Evolutionary conservation across 2,329 filamentous ascomycete genomes (phyloP).

Genomic region (Blastomyces percursus): DNA sequence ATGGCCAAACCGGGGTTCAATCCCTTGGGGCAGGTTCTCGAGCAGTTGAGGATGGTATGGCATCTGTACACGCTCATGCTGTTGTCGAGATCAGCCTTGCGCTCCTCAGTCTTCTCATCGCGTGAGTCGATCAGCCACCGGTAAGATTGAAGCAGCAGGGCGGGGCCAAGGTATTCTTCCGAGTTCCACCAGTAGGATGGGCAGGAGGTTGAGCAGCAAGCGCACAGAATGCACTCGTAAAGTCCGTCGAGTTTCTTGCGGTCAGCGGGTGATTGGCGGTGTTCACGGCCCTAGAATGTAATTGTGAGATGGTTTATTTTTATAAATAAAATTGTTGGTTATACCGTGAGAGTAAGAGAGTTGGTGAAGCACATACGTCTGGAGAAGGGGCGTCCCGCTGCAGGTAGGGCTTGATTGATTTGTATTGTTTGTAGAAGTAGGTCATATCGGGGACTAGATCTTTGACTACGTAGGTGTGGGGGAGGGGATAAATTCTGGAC

Average conservation of each 20-base stretch:
- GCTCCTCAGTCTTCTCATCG: slow-evolving; percentile 78
- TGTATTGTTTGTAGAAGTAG: slow-evolving; percentile 99
- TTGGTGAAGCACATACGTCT: slow-evolving; percentile 53
- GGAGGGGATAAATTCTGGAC: slow-evolving; percentile 91
- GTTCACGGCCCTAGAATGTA: slow-evolving; percentile 64
- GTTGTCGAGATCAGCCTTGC: slow-evolving; percentile 89
- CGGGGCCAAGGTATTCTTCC: slow-evolving; percentile 95
- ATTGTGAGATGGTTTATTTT: neutral
- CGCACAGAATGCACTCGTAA: slow-evolving; percentile 98
- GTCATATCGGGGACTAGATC: slow-evolving; percentile 96
- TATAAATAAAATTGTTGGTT: neutral
- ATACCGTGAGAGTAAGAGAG: neutral
- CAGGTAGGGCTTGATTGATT: slow-evolving; percentile 97
- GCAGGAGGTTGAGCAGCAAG: slow-evolving; percentile 97
- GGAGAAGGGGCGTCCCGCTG: slow-evolving; percentile 75
- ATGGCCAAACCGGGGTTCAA: slow-evolving; percentile 92
- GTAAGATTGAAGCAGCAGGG: slow-evolving; percentile 94
- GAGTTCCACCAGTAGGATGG: slow-evolving; percentile 99
- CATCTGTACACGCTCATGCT: slow-evolving; percentile 98
- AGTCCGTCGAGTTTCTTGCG: slow-evolving; percentile 95
- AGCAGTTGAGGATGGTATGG: slow-evolving; percentile 99
- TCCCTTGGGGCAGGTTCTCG: slow-evolving; percentile 94
- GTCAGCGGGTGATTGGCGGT: slow-evolving; percentile 81
- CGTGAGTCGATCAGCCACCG: slow-evolving; percentile 92
- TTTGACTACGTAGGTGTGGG: slow-evolving; percentile 98